Conservation (phyloP, 495 filamentous ascomycete species). For the Poronia punctata region DNA sequence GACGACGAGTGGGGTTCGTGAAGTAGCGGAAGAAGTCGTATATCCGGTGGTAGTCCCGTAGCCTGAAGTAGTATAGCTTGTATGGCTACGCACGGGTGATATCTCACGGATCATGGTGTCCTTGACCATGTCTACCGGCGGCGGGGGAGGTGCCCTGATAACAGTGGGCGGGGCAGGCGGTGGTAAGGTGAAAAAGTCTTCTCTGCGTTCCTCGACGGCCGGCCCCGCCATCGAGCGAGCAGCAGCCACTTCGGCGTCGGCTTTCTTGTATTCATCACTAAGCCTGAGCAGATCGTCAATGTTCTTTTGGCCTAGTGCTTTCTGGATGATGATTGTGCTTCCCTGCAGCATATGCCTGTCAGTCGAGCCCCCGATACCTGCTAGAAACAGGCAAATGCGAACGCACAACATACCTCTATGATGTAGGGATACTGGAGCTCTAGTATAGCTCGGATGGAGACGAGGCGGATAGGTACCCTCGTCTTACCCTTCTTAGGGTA, state of each 20-base stretch:
- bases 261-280: constrained; percentile 63
- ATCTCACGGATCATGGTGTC: constrained; percentile 30
- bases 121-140: constrained; percentile 34
- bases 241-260: constrained; percentile 32
- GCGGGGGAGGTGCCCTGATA: constrained; percentile 32
- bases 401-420: constrained; percentile 59
- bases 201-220: constrained; percentile 31
- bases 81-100: constrained; percentile 30
- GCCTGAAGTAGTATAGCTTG: constrained; percentile 18
- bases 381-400: not conserved
- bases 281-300: constrained; percentile 82
- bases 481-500: constrained; percentile 85
- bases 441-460: constrained; percentile 68
- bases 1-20: constrained; percentile 22
- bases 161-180: constrained; percentile 17
- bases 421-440: constrained; percentile 80
- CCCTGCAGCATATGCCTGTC: constrained; percentile 47
- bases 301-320: constrained; percentile 77
- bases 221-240: constrained; percentile 30
- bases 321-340: constrained; percentile 67
- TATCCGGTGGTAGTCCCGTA: constrained; percentile 19
- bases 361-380: constrained; percentile 2
- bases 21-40: not conserved
- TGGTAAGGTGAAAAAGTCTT: constrained; percentile 25
- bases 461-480: constrained; percentile 67